Evolutionary conservation across 2,329 filamentous ascomycete genomes (phyloP), one percentile per base, ranked within the genome.

Genomic region (Claviceps maximensis): DNA sequence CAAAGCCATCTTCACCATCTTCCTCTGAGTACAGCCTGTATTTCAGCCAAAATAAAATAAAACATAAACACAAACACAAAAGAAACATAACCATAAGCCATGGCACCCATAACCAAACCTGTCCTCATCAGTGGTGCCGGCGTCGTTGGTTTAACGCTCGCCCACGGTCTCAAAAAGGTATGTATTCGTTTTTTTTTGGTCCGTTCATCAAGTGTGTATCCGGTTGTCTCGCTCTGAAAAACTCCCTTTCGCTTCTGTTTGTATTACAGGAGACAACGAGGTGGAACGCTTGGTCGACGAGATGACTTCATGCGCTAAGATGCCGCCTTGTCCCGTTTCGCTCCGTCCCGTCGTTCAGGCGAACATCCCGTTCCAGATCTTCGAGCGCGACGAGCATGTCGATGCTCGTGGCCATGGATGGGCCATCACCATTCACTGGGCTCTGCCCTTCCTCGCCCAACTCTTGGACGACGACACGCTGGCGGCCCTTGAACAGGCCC

Each of bases 401-500:
- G 59, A 61, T 48, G 57, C 58, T 21, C 66, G 66, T 21, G 54
- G 56, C 3, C 72, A 74, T 42, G 78, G 79, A 48, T 83, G 79
- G 80, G 79, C 76, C 44, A 69, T 83, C 50, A 82, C 79, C 1
- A 63, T 83, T 36, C 77, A 83, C 59, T 83, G 79, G 78, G 74
- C 70, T 21, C 66, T 80, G 13, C 62, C 58, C 2, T 65, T 60
- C 38, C 57, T 66, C 10, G 49, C 52, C 17, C 53, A 63, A 53
- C 55, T 65, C 15, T 52, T 65, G 2, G 61, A 62, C 21, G 53
- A 53, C 6, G 54, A 55, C 8, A 63, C 61, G 0, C 41, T 64
- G 6, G 53, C 50, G 2, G 56, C 53, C 10, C 49, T 66, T 21
- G 62, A 66, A 36, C 53, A 55, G 13, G 60, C 59, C 42, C 63